These are phyloP conservation scores for Mycosphaerelloides madeirae DNA, from an alignment of 2,329 filamentous ascomycete genomes.

Conservation along the genomic window DNA sequence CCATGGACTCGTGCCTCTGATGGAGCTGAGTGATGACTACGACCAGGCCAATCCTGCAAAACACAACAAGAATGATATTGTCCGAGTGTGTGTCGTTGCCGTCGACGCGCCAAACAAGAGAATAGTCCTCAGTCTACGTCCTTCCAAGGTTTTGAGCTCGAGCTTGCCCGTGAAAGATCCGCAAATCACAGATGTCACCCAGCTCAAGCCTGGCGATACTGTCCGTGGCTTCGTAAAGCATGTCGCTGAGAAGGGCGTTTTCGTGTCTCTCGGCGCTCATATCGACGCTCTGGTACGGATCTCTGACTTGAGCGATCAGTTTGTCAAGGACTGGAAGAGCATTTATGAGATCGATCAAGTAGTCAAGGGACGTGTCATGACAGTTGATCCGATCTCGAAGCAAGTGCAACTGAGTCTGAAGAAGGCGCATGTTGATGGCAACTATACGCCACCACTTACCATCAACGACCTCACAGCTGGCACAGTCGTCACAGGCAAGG, in stretches of 20 bases:
- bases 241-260: constrained; percentile 82
- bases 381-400: constrained; percentile 62
- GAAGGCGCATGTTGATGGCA: constrained; percentile 71
- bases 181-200: constrained; percentile 66
- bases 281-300: constrained; percentile 80
- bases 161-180: constrained; percentile 73
- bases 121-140: constrained; percentile 72
- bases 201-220: constrained; percentile 71
- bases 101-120: constrained; percentile 82
- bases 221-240: constrained; percentile 90
- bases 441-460: constrained; percentile 68
- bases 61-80: constrained; percentile 77
- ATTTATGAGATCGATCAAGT: constrained; percentile 83
- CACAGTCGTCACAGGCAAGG: constrained; percentile 79
- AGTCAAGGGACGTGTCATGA: constrained; percentile 77
- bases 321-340: constrained; percentile 92
- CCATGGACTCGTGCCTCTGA: constrained; percentile 72
- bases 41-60: constrained; percentile 69
- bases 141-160: constrained; percentile 85
- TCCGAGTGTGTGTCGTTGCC: constrained; percentile 79
- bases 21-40: constrained; percentile 84
- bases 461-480: constrained; percentile 74
- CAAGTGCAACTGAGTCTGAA: constrained; percentile 86
- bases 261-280: constrained; percentile 75
- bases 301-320: constrained; percentile 82